Evolutionary conservation across 176 grass and related monocot species (phyloP).

Genomic region (Avena eriantha): DNA sequence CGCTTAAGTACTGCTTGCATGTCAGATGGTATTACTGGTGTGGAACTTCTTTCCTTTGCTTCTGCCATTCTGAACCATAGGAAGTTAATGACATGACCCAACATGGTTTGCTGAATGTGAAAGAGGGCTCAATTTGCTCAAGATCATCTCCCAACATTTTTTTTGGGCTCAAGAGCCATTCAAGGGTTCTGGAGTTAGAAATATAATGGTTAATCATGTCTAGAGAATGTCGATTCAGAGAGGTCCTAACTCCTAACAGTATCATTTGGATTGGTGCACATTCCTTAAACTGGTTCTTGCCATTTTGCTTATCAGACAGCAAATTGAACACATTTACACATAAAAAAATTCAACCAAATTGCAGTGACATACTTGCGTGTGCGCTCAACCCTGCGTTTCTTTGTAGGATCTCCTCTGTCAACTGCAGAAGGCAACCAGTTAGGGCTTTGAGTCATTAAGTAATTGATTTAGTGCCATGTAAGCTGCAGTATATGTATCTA

Average conservation of each 20-base stretch:
- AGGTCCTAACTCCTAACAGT: not conserved
- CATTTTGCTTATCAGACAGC: not conserved
- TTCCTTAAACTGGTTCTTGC: not conserved
- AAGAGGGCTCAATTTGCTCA: not conserved
- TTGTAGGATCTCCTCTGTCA: conserved; percentile 74
- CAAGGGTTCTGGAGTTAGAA: not conserved
- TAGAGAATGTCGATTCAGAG: not conserved
- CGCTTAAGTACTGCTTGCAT: conserved; percentile 72
- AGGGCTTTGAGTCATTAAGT: conserved; percentile 29
- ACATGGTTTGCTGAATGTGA: not conserved
- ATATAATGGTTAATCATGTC: not conserved
- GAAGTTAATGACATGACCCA: not conserved
- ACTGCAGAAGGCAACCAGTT: conserved; percentile 45
- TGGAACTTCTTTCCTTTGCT: conserved; percentile 72
- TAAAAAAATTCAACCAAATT: not conserved
- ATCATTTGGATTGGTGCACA: not conserved
- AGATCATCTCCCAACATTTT: not conserved
- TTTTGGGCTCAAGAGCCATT: conserved; percentile 10
- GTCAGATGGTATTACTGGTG: conserved; percentile 63
- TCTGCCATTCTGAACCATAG: conserved; percentile 75
- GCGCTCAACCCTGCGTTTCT: conserved; percentile 76
- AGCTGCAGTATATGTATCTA: not conserved
- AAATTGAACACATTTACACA: not conserved
- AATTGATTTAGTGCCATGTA: not conserved
- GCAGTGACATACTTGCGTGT: conserved; percentile 67